A percentile compares a stretch with the other conserved stretches of the same genome.
phyloP scores from a whole-genome alignment of 441 rosid species.

The Adansonia gregorii region DNA sequence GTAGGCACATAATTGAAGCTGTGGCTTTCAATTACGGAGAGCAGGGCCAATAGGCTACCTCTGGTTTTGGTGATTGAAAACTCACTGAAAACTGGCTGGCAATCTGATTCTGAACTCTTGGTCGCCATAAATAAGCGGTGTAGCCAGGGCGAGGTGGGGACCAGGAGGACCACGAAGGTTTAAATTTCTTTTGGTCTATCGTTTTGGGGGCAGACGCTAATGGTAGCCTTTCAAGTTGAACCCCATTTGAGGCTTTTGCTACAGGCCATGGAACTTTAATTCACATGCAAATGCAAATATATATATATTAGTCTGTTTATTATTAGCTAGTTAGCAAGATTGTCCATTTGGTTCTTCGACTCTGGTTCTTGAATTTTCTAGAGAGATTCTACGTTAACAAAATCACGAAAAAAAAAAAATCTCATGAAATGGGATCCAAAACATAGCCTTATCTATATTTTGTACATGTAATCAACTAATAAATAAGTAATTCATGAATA shows the following conservation, averaged over 20 bases:
- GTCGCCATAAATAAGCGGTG: not conserved
- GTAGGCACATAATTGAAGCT: not conserved
- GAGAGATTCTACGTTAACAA: too few species aligned
- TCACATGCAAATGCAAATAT: too few species aligned
- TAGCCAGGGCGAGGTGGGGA: not conserved
- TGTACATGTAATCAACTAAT: too few species aligned
- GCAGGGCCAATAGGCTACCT: not conserved
- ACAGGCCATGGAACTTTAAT: conserved; percentile 25
- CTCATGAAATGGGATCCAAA: too few species aligned
- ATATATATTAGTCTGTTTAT: too few species aligned
- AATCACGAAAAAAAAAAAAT: too few species aligned
- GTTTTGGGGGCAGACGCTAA: conserved; percentile 16
- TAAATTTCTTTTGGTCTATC: not conserved
- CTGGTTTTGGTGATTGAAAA: conserved; percentile 27
- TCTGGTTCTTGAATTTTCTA: too few species aligned
- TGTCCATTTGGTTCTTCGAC: too few species aligned
- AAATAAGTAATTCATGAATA: too few species aligned
- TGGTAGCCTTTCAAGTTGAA: conserved; percentile 17
- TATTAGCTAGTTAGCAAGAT: too few species aligned
- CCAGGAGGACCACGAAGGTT: not conserved
- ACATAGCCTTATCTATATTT: too few species aligned
- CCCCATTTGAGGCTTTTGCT: conserved; percentile 23
- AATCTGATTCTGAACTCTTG: not conserved
- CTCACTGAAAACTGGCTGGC: not conserved
- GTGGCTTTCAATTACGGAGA: conserved; percentile 33